phyloP scores from a whole-genome alignment of 2,329 filamentous ascomycete genomes.

The Ceratocystis colombiana region DNA sequence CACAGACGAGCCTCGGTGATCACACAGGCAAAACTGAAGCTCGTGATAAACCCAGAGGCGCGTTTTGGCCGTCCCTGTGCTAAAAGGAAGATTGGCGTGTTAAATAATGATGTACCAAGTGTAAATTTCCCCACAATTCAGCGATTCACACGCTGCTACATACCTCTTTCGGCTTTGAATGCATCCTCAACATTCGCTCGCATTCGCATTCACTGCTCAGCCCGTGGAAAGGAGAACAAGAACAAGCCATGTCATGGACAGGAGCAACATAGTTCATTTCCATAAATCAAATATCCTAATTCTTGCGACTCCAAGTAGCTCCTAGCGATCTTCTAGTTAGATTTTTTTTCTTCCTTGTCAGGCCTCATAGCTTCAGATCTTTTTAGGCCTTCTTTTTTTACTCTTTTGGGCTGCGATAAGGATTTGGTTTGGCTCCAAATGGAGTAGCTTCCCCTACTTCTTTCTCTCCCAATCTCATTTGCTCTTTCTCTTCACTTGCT shows the following conservation, averaged over 20 bases:
- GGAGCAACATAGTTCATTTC: not conserved
- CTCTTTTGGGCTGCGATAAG: conserved; percentile 10
- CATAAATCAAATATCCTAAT: not conserved
- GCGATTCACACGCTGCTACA: not conserved
- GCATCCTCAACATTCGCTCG: not conserved
- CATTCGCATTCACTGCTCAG: not conserved
- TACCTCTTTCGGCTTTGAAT: not conserved
- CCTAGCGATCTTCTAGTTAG: too few relatives aligned
- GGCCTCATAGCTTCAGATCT: not conserved
- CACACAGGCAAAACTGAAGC: not conserved
- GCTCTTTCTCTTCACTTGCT: not conserved
- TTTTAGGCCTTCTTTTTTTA: not conserved
- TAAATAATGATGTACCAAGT: not conserved
- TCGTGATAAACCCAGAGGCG: not conserved
- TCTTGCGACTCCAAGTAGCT: not conserved
- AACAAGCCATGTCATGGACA: not conserved
- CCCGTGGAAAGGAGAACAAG: not conserved
- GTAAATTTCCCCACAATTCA: not conserved
- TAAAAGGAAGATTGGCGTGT: not conserved
- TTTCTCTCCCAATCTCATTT: not conserved
- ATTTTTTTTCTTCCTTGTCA: too few relatives aligned
- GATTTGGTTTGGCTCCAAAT: conserved; percentile 27
- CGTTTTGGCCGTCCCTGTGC: conserved; percentile 6
- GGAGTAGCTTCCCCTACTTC: conserved; percentile 25
- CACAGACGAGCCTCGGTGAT: not conserved